Base-by-base conservation (phyloP, 1,139 yeast species). In the Taiozyma sp. region DNA sequence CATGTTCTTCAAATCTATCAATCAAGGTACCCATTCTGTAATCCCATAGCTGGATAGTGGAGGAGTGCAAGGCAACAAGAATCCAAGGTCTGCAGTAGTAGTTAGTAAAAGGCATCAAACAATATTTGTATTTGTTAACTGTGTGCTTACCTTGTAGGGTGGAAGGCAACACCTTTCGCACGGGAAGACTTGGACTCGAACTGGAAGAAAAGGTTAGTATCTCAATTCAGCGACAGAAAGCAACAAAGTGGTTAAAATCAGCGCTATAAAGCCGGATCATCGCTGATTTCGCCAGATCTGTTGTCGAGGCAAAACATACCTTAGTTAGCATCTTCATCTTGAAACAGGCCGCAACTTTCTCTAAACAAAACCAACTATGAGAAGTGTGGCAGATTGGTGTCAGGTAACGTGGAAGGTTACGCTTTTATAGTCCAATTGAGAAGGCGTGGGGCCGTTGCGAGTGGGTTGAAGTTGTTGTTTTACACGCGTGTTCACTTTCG, bases 81-180 rank as follows among this genome's bases (percentile, higher is more conserved):
- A 89, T 88, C 98, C 99, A 95, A 50, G 99, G 98, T 68, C 95
- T 75, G 42, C 59, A 10, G 13, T 32, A 9, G 24, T n/a, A n/a
- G 41, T 37, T 37, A 37, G 41, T 37, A 37, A 37, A 5, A 6
- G 6, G 6, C 16, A 5, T 37, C 41, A n/a, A 21, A 21, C 8
- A 30, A 24, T 24, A 10, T 40, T 14, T 21, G 21, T 16, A 16
- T 19, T 24, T 32, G 22, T 59, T 19, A 35, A 26, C 24, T n/a
- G 19, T 11, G 35, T 10, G 62, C 73, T 47, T 63, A 71, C 75
- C 85, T 77, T 59, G 84, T 86, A 48, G 99, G 98, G 69, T 95
- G 99, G 72, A 95, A 93, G 52, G 99, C 98, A 64, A 95, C 90
- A 57, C 97, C 97, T 73, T 95, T 95, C 49, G 98, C 98, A 79